Evolutionary conservation across 495 filamentous ascomycete genomes (phyloP), one percentile per base, ranked within the genome.

Genomic region (Podospora pseudopauciseta): DNA sequence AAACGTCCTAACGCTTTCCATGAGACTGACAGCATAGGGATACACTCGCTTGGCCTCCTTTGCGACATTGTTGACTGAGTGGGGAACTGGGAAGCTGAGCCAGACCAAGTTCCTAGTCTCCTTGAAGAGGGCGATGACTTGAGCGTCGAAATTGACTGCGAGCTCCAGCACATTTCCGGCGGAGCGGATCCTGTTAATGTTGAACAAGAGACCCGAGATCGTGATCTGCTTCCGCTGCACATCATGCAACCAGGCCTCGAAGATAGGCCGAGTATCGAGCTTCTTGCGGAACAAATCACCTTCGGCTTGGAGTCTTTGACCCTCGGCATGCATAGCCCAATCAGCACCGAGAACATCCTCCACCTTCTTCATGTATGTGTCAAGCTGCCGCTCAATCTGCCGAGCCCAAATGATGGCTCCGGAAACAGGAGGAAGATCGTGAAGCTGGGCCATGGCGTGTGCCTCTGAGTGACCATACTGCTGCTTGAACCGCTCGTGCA

Each of bases 401-500:
- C 92, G 87, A 26, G 92, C 94, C 92, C 95, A 97, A 65, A 97
- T 94, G 65, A 99, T 97, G 18, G 94, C 93, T 63, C 95, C 96
- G 7, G 95, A 94, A 19, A 98, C 93, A 0, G 95, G 96, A 0
- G 95, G 94, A 18, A 99, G 80, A 80, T 99, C 95, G 64, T 93
- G 92, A 49, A 99, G 82, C 76, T 97, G 94, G 1, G 94, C 93
- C 95, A 99, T 98, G 5, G 91, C 92, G 79, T 97, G 94, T 1
- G 96, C 93, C 78, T 99, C 95, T 0, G 95, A 98, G 68, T 97
- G 91, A 20, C 94, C 96, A 78, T 99, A 99, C 75, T 97, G 95
- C 75, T 96, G 92, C 81, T 97, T 98, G 83, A 99, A 98, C 9
- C 95, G 90, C 77, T 98, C 93, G 73, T 99, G 96, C 34, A 99